Base-by-base conservation (phyloP, 495 filamentous ascomycete genomes). In the Penicillium antarcticum region DNA sequence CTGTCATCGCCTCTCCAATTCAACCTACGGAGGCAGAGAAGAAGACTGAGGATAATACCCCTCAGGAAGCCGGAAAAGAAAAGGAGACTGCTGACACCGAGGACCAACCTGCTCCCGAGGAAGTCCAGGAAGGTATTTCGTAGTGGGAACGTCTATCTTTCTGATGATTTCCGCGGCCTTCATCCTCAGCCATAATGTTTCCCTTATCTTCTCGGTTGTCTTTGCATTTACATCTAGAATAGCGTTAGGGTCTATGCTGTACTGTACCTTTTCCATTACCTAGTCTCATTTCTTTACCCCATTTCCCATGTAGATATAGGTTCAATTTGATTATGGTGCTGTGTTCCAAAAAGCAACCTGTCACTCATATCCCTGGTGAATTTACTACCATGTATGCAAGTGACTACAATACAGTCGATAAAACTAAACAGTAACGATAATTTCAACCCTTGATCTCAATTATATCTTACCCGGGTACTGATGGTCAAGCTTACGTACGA, bases 241-340 rank as follows among this genome's bases (percentile, higher is more conserved):
- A 55, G 58, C 46, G 52, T 35, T 36, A 35, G 43, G 44, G 19
- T 42, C 44, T 42, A 45, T 42, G 17, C 47, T 41, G 39, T 51
- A 31, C 9, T 23, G 21, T 23, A 5, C 21, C 21, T 43, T 43
- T 36, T 35, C 35, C 19, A 21, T 34, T 18, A 29, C 43, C 32
- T 32, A 5, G 18, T 44, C 32, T 36, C 53, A 21, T 43, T 24
- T 21, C 49, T 41, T 35, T 42, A 23, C 26, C 48, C 18, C 13
- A 51, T 48, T 14, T 48, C 18, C 32, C 41, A 47, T 63, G 61
- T 63, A 63, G 54, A 61, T 61, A 61, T 44, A 58, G 58, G 55
- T 31, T 48, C 24, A 36, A 40, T 47, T 33, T 49, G 34, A 23
- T 45, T 24, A 47, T 32, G 40, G 48, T 21, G 45, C 35, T 24